Base-by-base conservation (phyloP, 441 rosid species). In the Pelargonium cotyledonis region DNA sequence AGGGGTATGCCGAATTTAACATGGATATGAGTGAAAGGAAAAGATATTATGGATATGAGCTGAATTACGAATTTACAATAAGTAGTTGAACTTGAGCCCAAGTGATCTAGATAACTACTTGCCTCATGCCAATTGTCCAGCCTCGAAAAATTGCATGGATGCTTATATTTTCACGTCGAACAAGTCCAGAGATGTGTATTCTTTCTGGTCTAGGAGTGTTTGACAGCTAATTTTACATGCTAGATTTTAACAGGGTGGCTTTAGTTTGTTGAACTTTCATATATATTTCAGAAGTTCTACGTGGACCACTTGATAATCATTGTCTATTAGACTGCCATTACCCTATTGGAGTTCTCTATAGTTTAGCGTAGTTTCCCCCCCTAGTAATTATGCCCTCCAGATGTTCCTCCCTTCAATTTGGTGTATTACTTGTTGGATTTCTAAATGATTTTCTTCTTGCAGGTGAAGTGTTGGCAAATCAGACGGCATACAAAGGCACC, bases 381-480 rank as follows among this genome's bases (percentile, higher is more conserved):
- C 3, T 62, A 29, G 9, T 4, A 2, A 26, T 15, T 9, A 12
- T 23, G 38, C 31, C 46, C 23, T 23, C 29, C 43, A 12, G 68
- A 58, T 40, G 31, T 55, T 70, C 41, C n/a, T 4, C 62, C 53
- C 63, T 57, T 57, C 29, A 58, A 9, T 41, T 63, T 67, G 61
- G 46, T 19, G 15, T 14, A 63, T 19, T 29, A 31, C 5, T 67
- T 26, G 35, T 23, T 9, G 65, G 31, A 68, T 14, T 40, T 44
- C 66, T 51, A 15, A 68, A 69, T 70, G 21, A 57, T 70, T 76
- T 76, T 66, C 70, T 67, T 70, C 65, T 76, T 77, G 40, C 84
- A 95, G 99, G 99, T 95, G 55, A 95, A 88, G 64, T 92, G 99
- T 86, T 95, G 99, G 99, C 99, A 95, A 80, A 95, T 95, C 76